A percentile compares a stretch with the other conserved stretches of the same genome.
phyloP scores from a whole-genome alignment of 257 asterid genomes.

The Fraxinus quadrangulata region DNA sequence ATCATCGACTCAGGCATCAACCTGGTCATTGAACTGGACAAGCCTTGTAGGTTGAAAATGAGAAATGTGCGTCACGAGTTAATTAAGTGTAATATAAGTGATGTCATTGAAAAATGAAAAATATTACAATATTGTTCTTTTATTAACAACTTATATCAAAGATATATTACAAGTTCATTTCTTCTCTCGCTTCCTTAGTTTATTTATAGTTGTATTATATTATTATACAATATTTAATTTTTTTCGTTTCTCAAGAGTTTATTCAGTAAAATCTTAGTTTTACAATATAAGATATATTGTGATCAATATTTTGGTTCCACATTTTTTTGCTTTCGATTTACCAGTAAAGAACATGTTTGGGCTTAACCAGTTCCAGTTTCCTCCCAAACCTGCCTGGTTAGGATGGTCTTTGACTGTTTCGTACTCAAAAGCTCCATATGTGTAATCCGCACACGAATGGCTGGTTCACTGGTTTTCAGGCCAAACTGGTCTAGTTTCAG shows the following conservation, averaged over 20 bases:
- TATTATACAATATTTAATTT: not conserved
- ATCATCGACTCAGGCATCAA: not conserved
- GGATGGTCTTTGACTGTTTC: not conserved
- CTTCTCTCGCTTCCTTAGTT: not conserved
- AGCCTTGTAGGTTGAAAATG: not conserved
- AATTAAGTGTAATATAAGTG: not conserved
- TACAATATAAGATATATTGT: not conserved
- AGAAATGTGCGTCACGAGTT: not conserved
- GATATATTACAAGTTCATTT: not conserved
- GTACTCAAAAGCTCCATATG: not conserved
- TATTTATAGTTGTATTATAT: not conserved
- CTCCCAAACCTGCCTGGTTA: not conserved
- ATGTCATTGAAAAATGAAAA: not conserved
- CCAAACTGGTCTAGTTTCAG: not conserved
- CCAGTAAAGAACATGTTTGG: not conserved
- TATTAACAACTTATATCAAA: too few relatives aligned
- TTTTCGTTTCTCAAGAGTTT: not conserved
- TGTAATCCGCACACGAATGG: not conserved
- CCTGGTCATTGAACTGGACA: not conserved
- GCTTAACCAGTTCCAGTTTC: not conserved
- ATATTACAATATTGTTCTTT: not conserved
- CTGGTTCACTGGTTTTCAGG: not conserved
- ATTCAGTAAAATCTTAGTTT: not conserved
- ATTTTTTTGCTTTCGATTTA: not conserved
- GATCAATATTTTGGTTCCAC: not conserved